These are phyloP conservation scores for Botrytis cinerea DNA, from an alignment of 2,329 filamentous ascomycete species.

Conservation along the genomic window DNA sequence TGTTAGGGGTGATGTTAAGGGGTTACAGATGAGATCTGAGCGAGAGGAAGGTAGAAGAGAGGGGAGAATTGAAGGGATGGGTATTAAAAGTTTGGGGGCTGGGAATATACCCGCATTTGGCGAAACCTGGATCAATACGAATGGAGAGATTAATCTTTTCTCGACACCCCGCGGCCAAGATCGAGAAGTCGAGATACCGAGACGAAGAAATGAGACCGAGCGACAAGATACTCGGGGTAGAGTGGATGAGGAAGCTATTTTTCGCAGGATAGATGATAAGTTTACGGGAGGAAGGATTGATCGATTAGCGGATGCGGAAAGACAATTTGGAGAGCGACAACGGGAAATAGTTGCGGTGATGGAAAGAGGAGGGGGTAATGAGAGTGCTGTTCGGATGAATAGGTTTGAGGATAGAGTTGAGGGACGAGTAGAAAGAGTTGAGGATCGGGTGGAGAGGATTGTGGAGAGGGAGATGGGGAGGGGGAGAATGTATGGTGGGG, in stretches of 20 bases:
- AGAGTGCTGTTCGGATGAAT: neutral
- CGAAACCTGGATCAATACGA: neutral
- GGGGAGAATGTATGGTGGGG: neutral
- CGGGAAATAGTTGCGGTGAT: neutral
- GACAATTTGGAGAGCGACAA: neutral
- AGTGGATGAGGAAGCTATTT: neutral
- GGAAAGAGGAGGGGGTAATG: neutral
- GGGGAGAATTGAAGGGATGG: neutral
- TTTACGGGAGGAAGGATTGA: neutral
- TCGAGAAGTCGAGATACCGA: neutral
- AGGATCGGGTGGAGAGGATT: neutral
- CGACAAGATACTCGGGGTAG: neutral
- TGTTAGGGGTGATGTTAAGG: neutral
- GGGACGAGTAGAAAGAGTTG: neutral
- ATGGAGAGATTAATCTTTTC: neutral
- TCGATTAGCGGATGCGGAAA: neutral
- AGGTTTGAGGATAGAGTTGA: conserved; percentile 8
- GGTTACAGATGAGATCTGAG: conserved; percentile 1
- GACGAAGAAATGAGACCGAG: neutral
- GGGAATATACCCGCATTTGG: neutral
- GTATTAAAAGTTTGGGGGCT: neutral
- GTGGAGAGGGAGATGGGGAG: neutral
- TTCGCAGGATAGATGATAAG: neutral
- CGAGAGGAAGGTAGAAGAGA: conserved; percentile 9
- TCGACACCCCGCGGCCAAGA: neutral